Conservation (phyloP, 305 asterid species). For the Solanum hybrid region DNA sequence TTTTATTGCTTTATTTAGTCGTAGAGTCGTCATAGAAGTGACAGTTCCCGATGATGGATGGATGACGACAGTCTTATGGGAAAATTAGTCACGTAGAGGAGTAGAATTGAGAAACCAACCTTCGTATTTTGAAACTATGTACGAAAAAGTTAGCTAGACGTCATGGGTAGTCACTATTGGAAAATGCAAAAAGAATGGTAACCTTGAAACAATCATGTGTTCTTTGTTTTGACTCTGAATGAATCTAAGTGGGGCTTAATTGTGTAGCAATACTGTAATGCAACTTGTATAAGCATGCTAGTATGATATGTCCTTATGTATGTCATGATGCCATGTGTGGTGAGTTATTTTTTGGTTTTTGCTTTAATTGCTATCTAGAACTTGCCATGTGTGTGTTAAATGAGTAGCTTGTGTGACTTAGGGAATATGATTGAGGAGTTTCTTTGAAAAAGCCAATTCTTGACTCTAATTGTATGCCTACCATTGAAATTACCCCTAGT, state of each 20-base stretch:
- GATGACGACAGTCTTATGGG: not conserved
- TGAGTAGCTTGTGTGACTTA: not conserved
- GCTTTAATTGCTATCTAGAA: not conserved
- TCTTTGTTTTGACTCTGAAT: too few species aligned
- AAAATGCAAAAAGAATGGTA: too few species aligned
- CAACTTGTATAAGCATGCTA: not conserved
- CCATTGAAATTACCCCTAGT: not conserved
- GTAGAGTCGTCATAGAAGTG: not conserved
- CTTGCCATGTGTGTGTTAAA: not conserved
- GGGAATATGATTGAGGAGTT: not conserved
- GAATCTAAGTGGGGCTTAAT: not conserved
- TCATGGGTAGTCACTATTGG: too few species aligned
- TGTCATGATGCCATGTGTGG: not conserved
- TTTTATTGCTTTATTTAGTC: not conserved
- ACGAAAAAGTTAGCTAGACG: too few species aligned
- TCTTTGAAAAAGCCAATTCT: not conserved
- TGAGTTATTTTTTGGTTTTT: not conserved
- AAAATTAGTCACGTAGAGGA: not conserved
- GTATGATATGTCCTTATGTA: not conserved
- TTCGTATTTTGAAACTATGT: not conserved
- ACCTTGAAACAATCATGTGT: too few species aligned
- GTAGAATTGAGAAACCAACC: not conserved
- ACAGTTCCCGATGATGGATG: not conserved
- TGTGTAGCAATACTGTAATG: not conserved
- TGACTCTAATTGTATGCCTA: not conserved